Base-by-base conservation (phyloP, 2,329 filamentous ascomycete genomes). In the Fusarium brachygibbosum region DNA sequence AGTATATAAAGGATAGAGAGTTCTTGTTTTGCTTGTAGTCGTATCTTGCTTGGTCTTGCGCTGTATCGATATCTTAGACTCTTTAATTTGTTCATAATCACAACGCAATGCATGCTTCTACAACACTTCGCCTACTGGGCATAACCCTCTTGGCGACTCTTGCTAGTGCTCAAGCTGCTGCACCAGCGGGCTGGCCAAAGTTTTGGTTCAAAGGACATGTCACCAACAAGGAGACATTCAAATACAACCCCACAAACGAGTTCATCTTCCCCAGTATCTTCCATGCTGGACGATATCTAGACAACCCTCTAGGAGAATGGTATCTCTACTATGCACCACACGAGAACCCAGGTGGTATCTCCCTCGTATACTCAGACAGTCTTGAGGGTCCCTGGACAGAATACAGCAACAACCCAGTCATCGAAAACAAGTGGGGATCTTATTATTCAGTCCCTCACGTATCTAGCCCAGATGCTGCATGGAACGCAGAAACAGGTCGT, bases 271-370 rank as follows among this genome's bases (percentile, higher is more conserved):
- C 73, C 2, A 69, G 63, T 29, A 48, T 75, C 5, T 74, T 75
- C 32, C 73, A 75, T 37, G 73, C 73, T 3, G 69, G 71, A 14
- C 21, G 46, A 3, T 66, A 73, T 17, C 38, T 75, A 2, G 48
- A 69, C 0, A 29, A 63, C 0, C 70, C 73, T 9, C 62, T 72
- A 0, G 73, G 55, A 6, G 68, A 75, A 32, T 75, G 73, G 73
- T 74, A 75, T 31, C 42, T 75, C 2, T 75, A 75, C 67, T 75
- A 75, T n/a, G 73, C 73, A 32, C 73, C 73, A 1, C 73, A 75
- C 42, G 73, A 75, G 1, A 67, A 74, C 21, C 73, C 73, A 0
- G 73, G 73, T 0, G 73, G 73, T 4, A 71, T 75, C 31, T 73
- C 68, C 0, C 49, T 75, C 1, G 58, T 69, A 7, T 75, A 74